Conservation (phyloP, 495 filamentous ascomycete species). For the Lophium mytilinum region DNA sequence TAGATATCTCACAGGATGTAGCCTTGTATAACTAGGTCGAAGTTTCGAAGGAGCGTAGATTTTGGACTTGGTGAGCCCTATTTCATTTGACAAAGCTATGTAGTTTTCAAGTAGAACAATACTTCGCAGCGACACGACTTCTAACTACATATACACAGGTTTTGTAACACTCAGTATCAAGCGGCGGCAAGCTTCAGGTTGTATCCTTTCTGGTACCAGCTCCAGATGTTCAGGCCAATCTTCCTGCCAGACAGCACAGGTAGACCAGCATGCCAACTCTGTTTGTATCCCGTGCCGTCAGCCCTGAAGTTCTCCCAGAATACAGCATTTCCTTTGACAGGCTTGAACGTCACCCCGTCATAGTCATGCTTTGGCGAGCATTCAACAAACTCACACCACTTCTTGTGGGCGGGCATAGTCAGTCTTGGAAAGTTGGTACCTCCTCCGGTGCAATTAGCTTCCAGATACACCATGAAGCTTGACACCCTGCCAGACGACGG, state of each 20-base stretch:
- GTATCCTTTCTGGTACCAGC: constrained; percentile 29
- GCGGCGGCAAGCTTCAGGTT: no score
- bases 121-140: no score
- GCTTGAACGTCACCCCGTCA: constrained; percentile 58
- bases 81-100: no score
- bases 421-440: constrained; percentile 51
- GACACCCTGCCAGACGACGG: constrained; percentile 25
- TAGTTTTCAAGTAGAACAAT: no score
- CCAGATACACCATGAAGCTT: constrained; percentile 53
- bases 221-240: constrained; percentile 81
- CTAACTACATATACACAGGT: no score
- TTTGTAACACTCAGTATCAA: no score
- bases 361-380: constrained; percentile 48
- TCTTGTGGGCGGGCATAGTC: constrained; percentile 29
- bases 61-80: no score
- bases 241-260: constrained; percentile 61
- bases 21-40: no score
- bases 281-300: constrained; percentile 54
- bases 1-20: no score
- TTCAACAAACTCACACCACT: constrained; percentile 27
- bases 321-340: constrained; percentile 61
- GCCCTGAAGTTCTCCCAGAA: constrained; percentile 66
- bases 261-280: constrained; percentile 62
- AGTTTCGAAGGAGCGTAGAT: no score
- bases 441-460: constrained; percentile 45